These are phyloP conservation scores for Prunella vulgaris DNA, from an alignment of 257 asterid genomes.

Conservation along the genomic window DNA sequence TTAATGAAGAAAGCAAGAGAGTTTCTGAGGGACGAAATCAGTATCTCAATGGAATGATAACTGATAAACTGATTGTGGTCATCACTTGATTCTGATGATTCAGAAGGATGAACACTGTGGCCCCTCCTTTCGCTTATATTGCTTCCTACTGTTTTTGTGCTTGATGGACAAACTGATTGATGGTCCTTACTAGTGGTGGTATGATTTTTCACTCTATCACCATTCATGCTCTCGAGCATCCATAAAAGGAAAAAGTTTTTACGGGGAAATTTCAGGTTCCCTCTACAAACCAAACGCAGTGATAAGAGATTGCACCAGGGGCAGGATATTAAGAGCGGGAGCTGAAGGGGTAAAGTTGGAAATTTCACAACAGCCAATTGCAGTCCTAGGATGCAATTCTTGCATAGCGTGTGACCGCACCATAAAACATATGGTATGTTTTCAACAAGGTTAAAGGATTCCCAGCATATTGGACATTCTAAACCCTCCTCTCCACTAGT, in stretches of 20 bases:
- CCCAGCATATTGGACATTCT: constrained; percentile 97
- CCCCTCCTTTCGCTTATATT: constrained; percentile 36
- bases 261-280: constrained; percentile 76
- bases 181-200: constrained; percentile 50
- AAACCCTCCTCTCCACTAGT: constrained; percentile 68
- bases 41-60: constrained; percentile 47
- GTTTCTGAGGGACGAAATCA: constrained; percentile 49
- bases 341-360: constrained; percentile 77
- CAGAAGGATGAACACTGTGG: constrained; percentile 30
- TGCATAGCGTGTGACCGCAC: constrained; percentile 99
- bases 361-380: constrained; percentile 87
- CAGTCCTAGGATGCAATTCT: constrained; percentile 81
- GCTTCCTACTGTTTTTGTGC: constrained; percentile 31
- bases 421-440: constrained; percentile 85
- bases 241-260: constrained; percentile 93
- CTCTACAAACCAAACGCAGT: constrained; percentile 69
- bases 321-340: constrained; percentile 85
- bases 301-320: constrained; percentile 94
- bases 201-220: constrained; percentile 67
- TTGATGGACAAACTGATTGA: constrained; percentile 47
- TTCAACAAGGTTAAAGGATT: constrained; percentile 89
- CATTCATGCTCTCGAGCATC: constrained; percentile 98
- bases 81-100: constrained; percentile 39
- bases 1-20: constrained; percentile 70
- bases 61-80: constrained; percentile 27